Evolutionary conservation across 164 flowering plant genomes (phyloP), one percentile per base, ranked within the genome.

Genomic region (Stephania japonica): DNA sequence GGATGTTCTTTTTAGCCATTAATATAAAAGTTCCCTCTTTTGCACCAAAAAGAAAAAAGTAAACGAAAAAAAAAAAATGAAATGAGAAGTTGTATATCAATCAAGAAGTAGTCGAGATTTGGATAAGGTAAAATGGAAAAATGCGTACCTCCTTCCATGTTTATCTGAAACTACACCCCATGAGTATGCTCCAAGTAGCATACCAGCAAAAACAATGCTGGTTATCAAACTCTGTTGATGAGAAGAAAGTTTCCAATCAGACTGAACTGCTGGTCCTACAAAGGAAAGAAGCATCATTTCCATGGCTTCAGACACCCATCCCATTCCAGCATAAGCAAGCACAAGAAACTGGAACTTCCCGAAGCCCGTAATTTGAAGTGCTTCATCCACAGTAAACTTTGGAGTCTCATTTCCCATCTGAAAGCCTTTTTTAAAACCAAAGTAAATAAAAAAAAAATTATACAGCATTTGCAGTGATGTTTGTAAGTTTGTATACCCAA

Each of bases 231-330:
- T 87, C 77, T 95, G 94, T 82, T 90, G 76, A 27, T 78, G 84
- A 14, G 96, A 81, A 67, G 98, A 86, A 75, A 95, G 90, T 18
- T 77, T 81, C 99, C 99, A 94, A 43, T 86, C 78, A 50, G 85
- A 78, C 71, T 84, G 86, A 75, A 94, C 90, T 19, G 98, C 90
- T 24, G 97, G 91, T 69, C 98, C 99, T 1, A 93, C 81, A 79
- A 94, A 91, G 18, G 97, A 91, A 5, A 93, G 90, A 77, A 95
- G 87, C 98, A 95, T 91, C 90, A 93, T 85, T 75, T 95, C 99
- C 97, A 93, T 93, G 42, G 98, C 98, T 84, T 95, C 99, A 25
- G 94, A 75, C 72, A 88, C 74, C 88, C 89, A 87, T 16, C 90
- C 99, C 83, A 91, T 86, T 70, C 98, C 96, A 66, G 97, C 93